A percentile compares a stretch with the other conserved stretches of the same genome.
Conservation (phyloP, 1,139 yeast species). For the Spencermartinsiella ligniputridi region DNA sequence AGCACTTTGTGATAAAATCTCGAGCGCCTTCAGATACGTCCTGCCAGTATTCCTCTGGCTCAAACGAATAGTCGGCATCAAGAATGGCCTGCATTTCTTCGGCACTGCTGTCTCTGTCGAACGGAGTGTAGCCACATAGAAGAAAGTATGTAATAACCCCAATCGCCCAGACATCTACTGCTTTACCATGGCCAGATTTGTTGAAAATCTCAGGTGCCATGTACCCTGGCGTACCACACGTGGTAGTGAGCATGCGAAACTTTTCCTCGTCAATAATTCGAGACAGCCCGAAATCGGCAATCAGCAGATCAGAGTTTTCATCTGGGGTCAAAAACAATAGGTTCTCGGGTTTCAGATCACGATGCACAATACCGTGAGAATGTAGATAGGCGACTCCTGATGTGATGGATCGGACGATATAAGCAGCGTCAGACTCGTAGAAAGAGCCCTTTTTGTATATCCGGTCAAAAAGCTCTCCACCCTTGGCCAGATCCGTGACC, state of each 20-base stretch:
- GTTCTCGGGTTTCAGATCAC: slow-evolving; percentile 94
- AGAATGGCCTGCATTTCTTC: slow-evolving; percentile 64
- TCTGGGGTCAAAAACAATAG: slow-evolving; percentile 50
- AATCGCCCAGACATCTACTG: slow-evolving; percentile 73
- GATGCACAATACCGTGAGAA: slow-evolving; percentile 73
- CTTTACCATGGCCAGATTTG: slow-evolving; percentile 51
- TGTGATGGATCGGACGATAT: slow-evolving; percentile 45
- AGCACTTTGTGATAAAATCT: slow-evolving; percentile 56
- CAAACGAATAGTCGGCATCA: slow-evolving; percentile 55
- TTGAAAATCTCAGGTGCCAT: slow-evolving; percentile 67
- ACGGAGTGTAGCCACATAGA: slow-evolving; percentile 74
- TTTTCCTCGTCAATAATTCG: slow-evolving; percentile 42
- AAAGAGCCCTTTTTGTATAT: slow-evolving; percentile 50
- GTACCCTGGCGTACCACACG: slow-evolving; percentile 68
- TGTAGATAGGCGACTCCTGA: slow-evolving; percentile 65
- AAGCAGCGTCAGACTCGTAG: slow-evolving; percentile 48
- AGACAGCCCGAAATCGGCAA: slow-evolving; percentile 74
- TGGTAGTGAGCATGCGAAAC: slow-evolving; percentile 47
- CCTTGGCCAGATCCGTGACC: slow-evolving; percentile 63
- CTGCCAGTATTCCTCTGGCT: slow-evolving; percentile 57
- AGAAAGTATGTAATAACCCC: slow-evolving; percentile 71
- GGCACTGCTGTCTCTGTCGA: slow-evolving; percentile 67
- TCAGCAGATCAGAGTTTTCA: slow-evolving; percentile 47
- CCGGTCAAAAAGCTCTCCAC: slow-evolving; percentile 66
- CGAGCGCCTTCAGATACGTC: slow-evolving; percentile 52